Evolutionary conservation across 2,329 filamentous ascomycete species (phyloP).

Genomic region (Chrysosporium keratinophilum): DNA sequence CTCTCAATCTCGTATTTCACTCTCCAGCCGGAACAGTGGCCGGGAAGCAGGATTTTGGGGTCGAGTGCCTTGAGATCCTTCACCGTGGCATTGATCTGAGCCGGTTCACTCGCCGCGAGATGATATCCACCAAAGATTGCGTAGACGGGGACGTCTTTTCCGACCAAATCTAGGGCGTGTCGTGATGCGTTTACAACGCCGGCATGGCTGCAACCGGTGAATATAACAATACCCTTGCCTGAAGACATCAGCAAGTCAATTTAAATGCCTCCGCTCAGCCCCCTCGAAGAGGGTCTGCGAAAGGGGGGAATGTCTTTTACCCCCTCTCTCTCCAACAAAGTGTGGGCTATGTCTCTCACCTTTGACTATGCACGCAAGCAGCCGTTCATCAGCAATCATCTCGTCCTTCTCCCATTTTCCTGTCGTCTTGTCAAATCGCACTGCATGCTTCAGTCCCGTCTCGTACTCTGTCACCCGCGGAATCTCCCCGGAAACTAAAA

Average conservation of each 20-base stretch:
- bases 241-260: not conserved
- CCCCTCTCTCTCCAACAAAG: not conserved
- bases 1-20: conserved; percentile 46
- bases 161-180: conserved; percentile 37
- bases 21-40: conserved; percentile 48
- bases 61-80: conserved; percentile 40
- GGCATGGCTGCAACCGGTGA: conserved; percentile 48
- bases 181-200: conserved; percentile 45
- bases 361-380: conserved; percentile 46
- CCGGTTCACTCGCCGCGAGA: conserved; percentile 39
- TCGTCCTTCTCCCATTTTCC: conserved; percentile 26
- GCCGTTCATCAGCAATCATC: conserved; percentile 43
- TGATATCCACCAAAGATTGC: conserved; percentile 47
- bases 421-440: conserved; percentile 29
- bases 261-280: not conserved
- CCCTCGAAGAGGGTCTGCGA: not conserved
- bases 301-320: not conserved
- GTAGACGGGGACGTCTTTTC: conserved; percentile 34
- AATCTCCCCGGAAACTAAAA: conserved; percentile 46
- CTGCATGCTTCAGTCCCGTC: conserved; percentile 37
- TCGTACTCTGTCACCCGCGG: conserved; percentile 44
- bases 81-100: conserved; percentile 38
- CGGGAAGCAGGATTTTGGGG: conserved; percentile 43
- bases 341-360: conserved; percentile 23
- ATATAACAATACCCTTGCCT: conserved; percentile 45